Evolutionary conservation across 768 basidiomycete genomes (phyloP), one percentile per base, ranked within the genome.

Genomic region (Sporobolomyces pararoseus): DNA sequence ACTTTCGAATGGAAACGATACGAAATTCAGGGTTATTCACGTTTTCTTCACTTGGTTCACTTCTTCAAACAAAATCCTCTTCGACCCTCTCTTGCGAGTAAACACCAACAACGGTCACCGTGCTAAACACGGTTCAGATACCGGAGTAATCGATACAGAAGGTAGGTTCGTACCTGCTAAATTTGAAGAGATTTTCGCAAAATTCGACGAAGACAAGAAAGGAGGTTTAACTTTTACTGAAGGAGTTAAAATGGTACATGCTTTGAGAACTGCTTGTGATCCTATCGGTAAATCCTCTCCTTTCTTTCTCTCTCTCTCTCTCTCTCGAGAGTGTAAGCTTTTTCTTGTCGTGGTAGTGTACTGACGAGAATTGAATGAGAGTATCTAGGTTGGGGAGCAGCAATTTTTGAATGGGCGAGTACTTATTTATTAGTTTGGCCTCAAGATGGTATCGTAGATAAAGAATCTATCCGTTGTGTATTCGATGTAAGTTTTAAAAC

Each of bases 161-260:
- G 82, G 82, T 5, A 78, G 81, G 3, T 83, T 82, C 76, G 62
- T 80, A 25, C 79, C 82, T 10, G 78, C 79, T 65, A 78, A 78
- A 62, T 83, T 84, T 53, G 82, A 83, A 63, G 81, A 81, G 70
- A 81, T 82, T 68, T 84, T 83, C 78, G 69, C 75, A 66, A 82
- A 82, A 78, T 65, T 65, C 46, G 73, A 74, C 55, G 50, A 46
- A 55, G 62, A 46, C 35, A 53, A 58, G 23, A 75, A 75, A 55
- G 70, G 74, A 2, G 74, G 74, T 2, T 39, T 75, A 35, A 75
- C 67, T 12, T 75, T 69, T 60, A 55, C 35, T 34, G 74, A 75
- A 35, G 74, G 70, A 29, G 44, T 70, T 4, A 46, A 49, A 50
- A 79, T 82, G 61, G 76, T 82, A 61, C 35, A 73, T 21, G 80